Evolutionary conservation across 2,329 filamentous ascomycete species (phyloP).

Genomic region (Akanthomyces lecanii): DNA sequence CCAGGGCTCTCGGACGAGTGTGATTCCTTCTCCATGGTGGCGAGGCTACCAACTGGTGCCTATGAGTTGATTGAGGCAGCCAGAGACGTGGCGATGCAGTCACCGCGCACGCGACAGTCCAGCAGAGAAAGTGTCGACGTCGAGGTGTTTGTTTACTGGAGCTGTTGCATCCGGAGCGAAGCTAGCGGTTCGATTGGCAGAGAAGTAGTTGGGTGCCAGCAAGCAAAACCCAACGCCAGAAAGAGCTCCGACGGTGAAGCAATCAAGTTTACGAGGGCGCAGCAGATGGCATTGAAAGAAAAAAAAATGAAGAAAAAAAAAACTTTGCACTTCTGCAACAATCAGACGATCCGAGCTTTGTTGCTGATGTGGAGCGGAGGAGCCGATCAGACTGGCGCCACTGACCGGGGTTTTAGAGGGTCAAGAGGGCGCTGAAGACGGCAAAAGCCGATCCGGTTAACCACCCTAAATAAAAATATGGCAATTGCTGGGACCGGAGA

Average conservation of each 20-base stretch:
- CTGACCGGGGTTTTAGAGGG: neutral
- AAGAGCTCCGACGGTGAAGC: neutral
- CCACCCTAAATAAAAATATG: neutral
- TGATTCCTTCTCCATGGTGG: slow-evolving; percentile 1
- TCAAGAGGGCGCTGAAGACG: neutral
- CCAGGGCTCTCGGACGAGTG: neutral
- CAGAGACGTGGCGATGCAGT: neutral
- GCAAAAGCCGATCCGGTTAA: neutral
- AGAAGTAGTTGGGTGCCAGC: neutral
- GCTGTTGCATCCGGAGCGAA: neutral
- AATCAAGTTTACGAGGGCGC: neutral
- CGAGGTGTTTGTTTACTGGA: neutral
- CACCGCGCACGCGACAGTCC: neutral
- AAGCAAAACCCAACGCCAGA: neutral
- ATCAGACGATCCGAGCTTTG: too few relatives aligned
- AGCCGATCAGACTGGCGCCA: slow-evolving; percentile 5
- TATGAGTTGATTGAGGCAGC: neutral
- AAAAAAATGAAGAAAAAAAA: neutral
- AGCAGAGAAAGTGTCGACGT: neutral
- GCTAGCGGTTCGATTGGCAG: neutral
- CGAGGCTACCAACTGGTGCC: neutral
- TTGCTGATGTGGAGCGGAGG: neutral
- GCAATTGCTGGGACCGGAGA: neutral
- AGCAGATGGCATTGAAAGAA: neutral
- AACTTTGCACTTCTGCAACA: neutral